A percentile compares a stretch with the other conserved stretches of the same genome.
Evolutionary conservation across 257 asterid species (phyloP).

Genomic region (Solanum tarapatanum): DNA sequence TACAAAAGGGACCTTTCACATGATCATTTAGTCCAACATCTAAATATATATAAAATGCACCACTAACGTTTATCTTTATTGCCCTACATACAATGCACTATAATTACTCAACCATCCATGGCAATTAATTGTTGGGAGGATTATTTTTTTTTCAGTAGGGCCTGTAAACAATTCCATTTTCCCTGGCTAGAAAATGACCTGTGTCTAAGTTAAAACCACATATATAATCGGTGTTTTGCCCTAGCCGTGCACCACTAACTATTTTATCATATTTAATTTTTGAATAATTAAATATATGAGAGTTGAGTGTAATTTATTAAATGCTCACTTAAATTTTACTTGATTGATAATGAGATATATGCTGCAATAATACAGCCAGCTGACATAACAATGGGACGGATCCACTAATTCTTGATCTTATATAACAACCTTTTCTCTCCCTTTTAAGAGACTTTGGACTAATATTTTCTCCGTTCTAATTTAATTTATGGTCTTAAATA

Average conservation of each 20-base stretch:
- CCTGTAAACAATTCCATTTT: background rate
- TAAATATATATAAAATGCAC: background rate
- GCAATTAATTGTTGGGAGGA: conserved; percentile 2
- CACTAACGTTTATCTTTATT: background rate
- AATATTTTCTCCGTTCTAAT: too few species aligned
- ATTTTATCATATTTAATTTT: background rate
- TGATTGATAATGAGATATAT: background rate
- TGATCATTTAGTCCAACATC: background rate
- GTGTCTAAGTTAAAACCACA: conserved; percentile 25
- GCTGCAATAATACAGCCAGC: background rate
- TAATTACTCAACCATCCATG: background rate
- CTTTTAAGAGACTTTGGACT: background rate
- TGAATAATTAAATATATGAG: background rate
- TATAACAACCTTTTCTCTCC: background rate
- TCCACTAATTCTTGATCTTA: background rate
- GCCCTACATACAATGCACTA: background rate
- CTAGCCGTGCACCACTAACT: background rate
- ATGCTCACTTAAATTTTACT: background rate
- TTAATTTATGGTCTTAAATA: too few species aligned
- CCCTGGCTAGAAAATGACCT: conserved; percentile 4
- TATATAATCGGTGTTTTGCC: background rate
- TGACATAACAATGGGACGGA: background rate
- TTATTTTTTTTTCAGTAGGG: conserved; percentile 8
- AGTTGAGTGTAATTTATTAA: background rate
- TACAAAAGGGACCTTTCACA: background rate